phyloP scores from a whole-genome alignment of 805 yeast genomes.

The Wickerhamiella occidentalis region DNA sequence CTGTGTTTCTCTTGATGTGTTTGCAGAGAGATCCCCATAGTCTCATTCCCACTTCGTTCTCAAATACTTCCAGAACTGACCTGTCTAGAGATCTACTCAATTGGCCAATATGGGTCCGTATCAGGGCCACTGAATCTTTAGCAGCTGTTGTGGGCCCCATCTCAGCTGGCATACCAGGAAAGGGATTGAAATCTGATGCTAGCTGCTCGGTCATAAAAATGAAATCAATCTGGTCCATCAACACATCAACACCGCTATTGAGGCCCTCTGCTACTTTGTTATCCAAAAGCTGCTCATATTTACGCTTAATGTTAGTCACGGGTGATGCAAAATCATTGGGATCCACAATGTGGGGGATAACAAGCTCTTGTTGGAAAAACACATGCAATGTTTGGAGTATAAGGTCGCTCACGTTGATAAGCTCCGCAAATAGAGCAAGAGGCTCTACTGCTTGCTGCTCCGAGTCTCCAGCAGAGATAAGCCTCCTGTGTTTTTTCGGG shows the following conservation, averaged over 20 bases:
- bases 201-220: conserved; percentile 43
- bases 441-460: conserved; percentile 50
- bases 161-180: conserved; percentile 19
- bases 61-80: conserved; percentile 79
- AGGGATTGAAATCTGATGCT: conserved; percentile 52
- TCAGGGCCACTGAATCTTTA: conserved; percentile 42
- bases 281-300: conserved; percentile 70
- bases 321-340: conserved; percentile 70
- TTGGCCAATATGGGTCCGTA: conserved; percentile 60
- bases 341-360: conserved; percentile 42
- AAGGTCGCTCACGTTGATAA: conserved; percentile 85
- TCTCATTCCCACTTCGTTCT: conserved; percentile 85
- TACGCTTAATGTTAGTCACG: conserved; percentile 66
- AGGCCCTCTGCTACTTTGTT: conserved; percentile 86
- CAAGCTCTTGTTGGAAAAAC: conserved; percentile 77
- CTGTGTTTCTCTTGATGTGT: conserved; percentile 50
- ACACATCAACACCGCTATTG: conserved; percentile 80
- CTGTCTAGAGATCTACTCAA: conserved; percentile 76
- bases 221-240: conserved; percentile 67
- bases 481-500: conserved; percentile 35
- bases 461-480: conserved; percentile 15
- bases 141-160: conserved; percentile 52
- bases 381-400: conserved; percentile 86
- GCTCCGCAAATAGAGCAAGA: conserved; percentile 70
- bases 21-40: conserved; percentile 67